phyloP scores from a whole-genome alignment of 495 filamentous ascomycete species.

The Aspergillus biplanus region DNA sequence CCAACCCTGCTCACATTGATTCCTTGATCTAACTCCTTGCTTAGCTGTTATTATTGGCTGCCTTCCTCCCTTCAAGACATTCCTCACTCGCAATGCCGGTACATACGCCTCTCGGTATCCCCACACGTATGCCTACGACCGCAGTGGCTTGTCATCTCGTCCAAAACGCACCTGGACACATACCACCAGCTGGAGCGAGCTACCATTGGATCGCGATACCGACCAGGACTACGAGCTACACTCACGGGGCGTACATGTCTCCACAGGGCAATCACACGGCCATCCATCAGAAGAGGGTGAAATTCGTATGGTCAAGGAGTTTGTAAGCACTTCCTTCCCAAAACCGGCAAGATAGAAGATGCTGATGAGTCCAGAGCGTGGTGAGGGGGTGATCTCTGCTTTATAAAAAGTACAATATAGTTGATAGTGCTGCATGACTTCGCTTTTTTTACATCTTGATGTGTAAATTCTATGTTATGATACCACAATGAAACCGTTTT shows the following conservation, averaged over 20 bases:
- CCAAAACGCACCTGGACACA: constrained; percentile 6
- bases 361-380: neutral
- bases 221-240: constrained; percentile 9
- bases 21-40: neutral
- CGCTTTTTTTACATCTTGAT: neutral
- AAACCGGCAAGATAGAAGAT: neutral
- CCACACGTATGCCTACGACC: constrained; percentile 5
- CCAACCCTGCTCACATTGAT: too few species aligned
- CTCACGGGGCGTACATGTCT: constrained; percentile 11
- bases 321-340: constrained; percentile 22
- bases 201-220: constrained; percentile 9
- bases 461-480: neutral
- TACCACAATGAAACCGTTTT: neutral
- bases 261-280: neutral
- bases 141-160: constrained; percentile 9
- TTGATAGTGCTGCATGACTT: too few species aligned
- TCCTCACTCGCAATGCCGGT: constrained; percentile 22
- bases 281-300: constrained; percentile 15
- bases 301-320: constrained; percentile 28
- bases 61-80: constrained; percentile 49
- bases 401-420: too few species aligned
- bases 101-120: constrained; percentile 9
- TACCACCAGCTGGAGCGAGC: constrained; percentile 12
- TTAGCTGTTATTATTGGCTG: constrained; percentile 53
- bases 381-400: too few species aligned